Conservation (phyloP, 495 filamentous ascomycete species). For the Xeromyces bisporus region DNA sequence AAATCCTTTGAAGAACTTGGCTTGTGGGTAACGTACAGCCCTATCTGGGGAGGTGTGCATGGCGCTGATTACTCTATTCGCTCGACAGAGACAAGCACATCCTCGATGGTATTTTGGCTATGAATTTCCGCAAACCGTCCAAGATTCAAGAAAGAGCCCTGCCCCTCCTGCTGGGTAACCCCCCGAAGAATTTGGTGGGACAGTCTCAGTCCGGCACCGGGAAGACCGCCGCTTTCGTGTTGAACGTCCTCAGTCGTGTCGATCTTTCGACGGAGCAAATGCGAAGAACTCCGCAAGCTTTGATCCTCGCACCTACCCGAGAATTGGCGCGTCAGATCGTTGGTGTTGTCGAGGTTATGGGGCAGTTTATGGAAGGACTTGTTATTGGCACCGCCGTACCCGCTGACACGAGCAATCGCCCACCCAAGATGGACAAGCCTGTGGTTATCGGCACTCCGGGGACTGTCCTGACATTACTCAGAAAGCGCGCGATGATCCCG, state of each 20-base stretch:
- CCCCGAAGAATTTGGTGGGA: conserved; percentile 81
- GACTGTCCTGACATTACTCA: conserved; percentile 75
- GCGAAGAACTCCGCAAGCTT: conserved; percentile 53
- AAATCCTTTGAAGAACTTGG: conserved; percentile 75
- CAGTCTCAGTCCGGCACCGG: conserved; percentile 98
- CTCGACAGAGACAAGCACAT: conserved; percentile 29
- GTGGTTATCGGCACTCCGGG: conserved; percentile 90
- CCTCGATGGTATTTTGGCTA: conserved; percentile 46
- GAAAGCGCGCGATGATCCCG: conserved; percentile 47
- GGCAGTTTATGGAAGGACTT: conserved; percentile 58
- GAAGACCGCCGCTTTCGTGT: conserved; percentile 91
- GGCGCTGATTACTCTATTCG: too few relatives aligned
- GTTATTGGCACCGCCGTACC: conserved; percentile 66
- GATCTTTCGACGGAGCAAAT: conserved; percentile 42
- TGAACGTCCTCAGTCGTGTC: conserved; percentile 75
- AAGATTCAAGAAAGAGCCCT: conserved; percentile 93
- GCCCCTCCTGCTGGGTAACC: conserved; percentile 67
- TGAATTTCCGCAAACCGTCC: conserved; percentile 89
- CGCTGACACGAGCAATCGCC: conserved; percentile 43
- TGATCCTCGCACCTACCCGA: conserved; percentile 82
- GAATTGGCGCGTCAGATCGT: conserved; percentile 92
- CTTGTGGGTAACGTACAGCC: conserved; percentile 53
- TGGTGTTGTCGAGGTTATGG: conserved; percentile 64
- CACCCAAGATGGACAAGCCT: conserved; percentile 43
- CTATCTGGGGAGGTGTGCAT: too few relatives aligned